Base-by-base conservation (phyloP, 2,329 filamentous ascomycete genomes). In the Beauveria sp. region DNA sequence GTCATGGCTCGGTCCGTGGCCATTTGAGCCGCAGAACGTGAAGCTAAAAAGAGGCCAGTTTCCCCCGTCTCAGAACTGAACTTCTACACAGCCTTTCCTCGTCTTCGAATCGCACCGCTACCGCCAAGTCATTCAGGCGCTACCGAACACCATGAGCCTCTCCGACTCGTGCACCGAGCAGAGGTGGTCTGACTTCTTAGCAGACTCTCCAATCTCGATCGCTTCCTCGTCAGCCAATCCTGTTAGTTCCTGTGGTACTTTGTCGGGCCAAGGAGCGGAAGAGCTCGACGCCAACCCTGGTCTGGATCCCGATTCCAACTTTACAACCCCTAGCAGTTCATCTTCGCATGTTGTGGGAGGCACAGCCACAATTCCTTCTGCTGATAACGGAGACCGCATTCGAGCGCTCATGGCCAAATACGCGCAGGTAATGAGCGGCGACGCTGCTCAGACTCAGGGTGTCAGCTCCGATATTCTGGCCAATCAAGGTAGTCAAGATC, bases 341-440 rank as follows among this genome's bases (percentile, higher is more conserved):
- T 28, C 22, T 30, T 55, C 52, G 20, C 38, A 14, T 18, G 24
- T 46, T 55, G 4, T n/a, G 1, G 52, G 18, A 43, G 52, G 22
- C 52, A 45, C 38, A 5, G 5, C 40, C 14, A 45, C 52, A 14
- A 12, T 55, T 8, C 22, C 40, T 28, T 14, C 34, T 46, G 38
- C 38, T 30, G 40, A 55, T 14, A 30, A 55, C 24, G 38, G 7
- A 55, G 52, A 55, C 9, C 52, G 52, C 40, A 55, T 55, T 45
- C 52, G n/a, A 30, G 52, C 40, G 40, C 52, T 55, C 52, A 55
- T 55, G 40, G 42, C 53, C 38, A 43, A 55, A 43, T 55, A 55
- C 14, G 52, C n/a, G 38, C 10, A 55, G 34, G 52, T 55, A 43
- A 55, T 43, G 38, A 55, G 22, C 22, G 52, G 26, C 38, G 52